Evolutionary conservation across 805 yeast genomes (phyloP), one percentile per base, ranked within the genome.

Genomic region (Nakazawaea ernobii): DNA sequence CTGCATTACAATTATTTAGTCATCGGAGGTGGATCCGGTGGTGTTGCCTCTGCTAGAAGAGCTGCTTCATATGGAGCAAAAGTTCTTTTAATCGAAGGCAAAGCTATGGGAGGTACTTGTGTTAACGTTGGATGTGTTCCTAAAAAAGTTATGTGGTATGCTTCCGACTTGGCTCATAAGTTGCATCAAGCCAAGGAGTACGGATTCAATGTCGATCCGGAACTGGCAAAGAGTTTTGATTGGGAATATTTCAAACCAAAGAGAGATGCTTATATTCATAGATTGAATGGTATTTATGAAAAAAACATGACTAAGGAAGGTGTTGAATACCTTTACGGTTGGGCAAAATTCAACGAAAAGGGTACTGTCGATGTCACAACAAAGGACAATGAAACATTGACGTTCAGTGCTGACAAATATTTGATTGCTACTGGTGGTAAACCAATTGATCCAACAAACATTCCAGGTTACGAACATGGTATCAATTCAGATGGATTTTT

Each of bases 101-200:
- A 80, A 45, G 83, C 74, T 53, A 76, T 94, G 68, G 99, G 99
- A 50, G 99, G 99, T 28, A 94, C 99, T 37, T 94, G 99, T 77
- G 99, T 94, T 52, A 94, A 94, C 64, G 98, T 92, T 39, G 99
- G 99, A 17, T 94, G 99, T 75, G 99, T 94, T 42, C 99, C 99
- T 42, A 94, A 94, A 74, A 94, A 94, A 65, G 89, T 94, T 40
- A 91, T 94, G 97, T 94, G 99, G 99, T 84, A 91, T 58, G 97
- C 97, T 9, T 82, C 94, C 29, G 97, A 91, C 58, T 68, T 88
- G 64, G 97, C 97, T 15, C 77, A 78, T 53, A 83, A 81, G 60
- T 70, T 86, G 51, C 68, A 73, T 38, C 84, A 87, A 42, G 95
- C 96, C 51, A 71, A 77, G 54, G 88, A 85, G 53, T 94, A 92